Conservation (phyloP, 768 basidiomycete species). For the Suillus bovinus region DNA sequence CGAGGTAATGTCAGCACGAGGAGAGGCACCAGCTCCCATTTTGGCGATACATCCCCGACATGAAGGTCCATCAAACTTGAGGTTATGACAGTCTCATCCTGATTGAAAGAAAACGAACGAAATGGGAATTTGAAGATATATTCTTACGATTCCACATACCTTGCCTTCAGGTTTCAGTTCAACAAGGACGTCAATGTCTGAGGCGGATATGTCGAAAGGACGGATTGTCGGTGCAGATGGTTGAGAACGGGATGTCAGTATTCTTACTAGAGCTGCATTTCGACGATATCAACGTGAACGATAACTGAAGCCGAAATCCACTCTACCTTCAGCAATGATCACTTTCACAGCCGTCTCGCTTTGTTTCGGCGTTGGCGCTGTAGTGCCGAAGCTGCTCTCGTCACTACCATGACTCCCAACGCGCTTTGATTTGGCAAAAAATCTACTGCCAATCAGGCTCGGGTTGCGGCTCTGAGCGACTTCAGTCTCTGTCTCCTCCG, state of each 20-base stretch:
- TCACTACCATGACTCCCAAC: constrained; percentile 42
- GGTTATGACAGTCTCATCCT: constrained; percentile 74
- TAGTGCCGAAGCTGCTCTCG: constrained; percentile 41
- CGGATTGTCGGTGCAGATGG: constrained; percentile 27
- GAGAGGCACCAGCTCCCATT: constrained; percentile 38
- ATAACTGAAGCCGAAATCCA: background rate
- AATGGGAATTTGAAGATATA: constrained; percentile 7
- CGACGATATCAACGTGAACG: constrained; percentile 7
- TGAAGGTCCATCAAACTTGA: constrained; percentile 62
- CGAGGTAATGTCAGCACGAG: constrained; percentile 58
- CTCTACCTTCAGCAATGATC: constrained; percentile 43
- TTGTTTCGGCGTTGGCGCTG: constrained; percentile 21
- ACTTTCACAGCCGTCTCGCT: constrained; percentile 54
- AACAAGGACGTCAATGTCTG: constrained; percentile 61
- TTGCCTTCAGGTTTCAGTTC: constrained; percentile 73
- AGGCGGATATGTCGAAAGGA: constrained; percentile 59
- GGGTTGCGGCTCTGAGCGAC: constrained; percentile 49
- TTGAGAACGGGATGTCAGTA: constrained; percentile 51
- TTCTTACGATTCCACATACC: constrained; percentile 39
- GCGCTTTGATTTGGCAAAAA: constrained; percentile 51
- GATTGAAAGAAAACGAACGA: constrained; percentile 8
- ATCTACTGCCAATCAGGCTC: constrained; percentile 79
- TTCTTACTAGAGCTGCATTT: constrained; percentile 38
- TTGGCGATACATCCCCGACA: constrained; percentile 47
- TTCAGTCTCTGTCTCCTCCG: constrained; percentile 27